These are phyloP conservation scores for Magnolia sinica DNA, from an alignment of 164 flowering plant genomes.

Conservation along the genomic window DNA sequence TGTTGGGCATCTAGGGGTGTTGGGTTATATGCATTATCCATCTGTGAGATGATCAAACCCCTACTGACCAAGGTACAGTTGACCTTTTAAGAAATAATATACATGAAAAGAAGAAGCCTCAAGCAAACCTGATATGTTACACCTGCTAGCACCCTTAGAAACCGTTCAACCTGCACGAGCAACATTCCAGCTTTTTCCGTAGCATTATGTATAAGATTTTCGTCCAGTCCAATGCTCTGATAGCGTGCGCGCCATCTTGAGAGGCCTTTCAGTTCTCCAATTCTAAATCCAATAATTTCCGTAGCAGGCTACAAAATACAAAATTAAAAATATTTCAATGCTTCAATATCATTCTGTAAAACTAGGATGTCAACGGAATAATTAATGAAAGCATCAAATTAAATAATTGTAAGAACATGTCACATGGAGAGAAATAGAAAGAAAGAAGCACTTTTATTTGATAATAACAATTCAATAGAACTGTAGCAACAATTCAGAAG, in stretches of 20 bases:
- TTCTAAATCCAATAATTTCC: constrained; percentile 85
- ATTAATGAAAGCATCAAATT: constrained; percentile 3
- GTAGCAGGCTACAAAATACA: constrained; percentile 74
- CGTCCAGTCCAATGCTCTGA: constrained; percentile 80
- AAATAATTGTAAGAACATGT: not conserved
- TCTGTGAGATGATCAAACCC: too few species aligned
- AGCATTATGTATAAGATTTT: constrained; percentile 58
- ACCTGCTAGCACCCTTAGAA: constrained; percentile 69
- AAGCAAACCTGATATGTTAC: constrained; percentile 69
- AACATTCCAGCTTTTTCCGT: constrained; percentile 86
- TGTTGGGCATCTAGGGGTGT: too few species aligned
- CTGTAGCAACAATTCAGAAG: not conserved
- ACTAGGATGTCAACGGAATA: not conserved
- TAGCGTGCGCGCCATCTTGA: constrained; percentile 91
- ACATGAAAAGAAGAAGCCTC: not conserved
- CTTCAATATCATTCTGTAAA: not conserved
- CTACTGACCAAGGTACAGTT: not conserved
- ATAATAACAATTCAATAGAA: not conserved
- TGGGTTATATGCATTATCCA: too few species aligned
- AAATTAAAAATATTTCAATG: constrained; percentile 7
- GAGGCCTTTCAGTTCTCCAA: constrained; percentile 93
- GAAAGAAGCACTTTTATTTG: not conserved
- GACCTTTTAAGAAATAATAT: not conserved
- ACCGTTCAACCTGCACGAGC: constrained; percentile 78
- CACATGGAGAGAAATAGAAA: not conserved